Conservation (phyloP, 768 basidiomycete species). For the Tephrocybe sp. region DNA sequence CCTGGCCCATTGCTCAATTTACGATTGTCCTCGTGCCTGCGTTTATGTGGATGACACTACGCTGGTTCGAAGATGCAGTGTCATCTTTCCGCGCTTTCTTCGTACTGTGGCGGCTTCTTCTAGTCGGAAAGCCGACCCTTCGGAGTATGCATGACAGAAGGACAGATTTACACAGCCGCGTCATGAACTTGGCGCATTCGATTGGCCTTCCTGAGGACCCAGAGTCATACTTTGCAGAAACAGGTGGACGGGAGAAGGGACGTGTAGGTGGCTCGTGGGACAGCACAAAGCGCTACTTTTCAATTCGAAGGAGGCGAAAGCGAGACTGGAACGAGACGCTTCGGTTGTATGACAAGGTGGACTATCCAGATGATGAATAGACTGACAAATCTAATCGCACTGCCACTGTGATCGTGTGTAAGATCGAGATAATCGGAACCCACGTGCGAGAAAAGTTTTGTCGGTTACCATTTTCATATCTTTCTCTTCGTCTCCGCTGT, state of each 20-base stretch:
- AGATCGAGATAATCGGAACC: conserved; percentile 7
- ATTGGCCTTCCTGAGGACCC: conserved; percentile 70
- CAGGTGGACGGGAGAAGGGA: conserved; percentile 70
- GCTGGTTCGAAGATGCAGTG: conserved; percentile 86
- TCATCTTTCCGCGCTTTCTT: conserved; percentile 76
- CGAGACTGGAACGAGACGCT: conserved; percentile 91
- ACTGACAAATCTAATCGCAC: conserved; percentile 6
- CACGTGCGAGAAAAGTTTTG: conserved; percentile 13
- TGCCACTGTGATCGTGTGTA: conserved; percentile 10
- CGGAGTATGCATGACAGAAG: conserved; percentile 53
- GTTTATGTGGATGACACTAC: conserved; percentile 87
- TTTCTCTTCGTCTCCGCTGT: conserved; percentile 4
- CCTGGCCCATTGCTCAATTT: conserved; percentile 60
- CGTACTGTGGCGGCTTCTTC: conserved; percentile 59
- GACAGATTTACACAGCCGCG: conserved; percentile 56
- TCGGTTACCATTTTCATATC: not conserved
- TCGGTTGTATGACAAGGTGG: conserved; percentile 77
- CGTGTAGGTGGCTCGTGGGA: conserved; percentile 69
- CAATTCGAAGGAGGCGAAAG: conserved; percentile 74
- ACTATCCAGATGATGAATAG: conserved; percentile 66
- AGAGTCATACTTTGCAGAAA: conserved; percentile 59
- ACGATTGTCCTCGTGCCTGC: conserved; percentile 64
- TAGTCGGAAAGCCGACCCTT: conserved; percentile 59
- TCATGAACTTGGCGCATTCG: conserved; percentile 61
- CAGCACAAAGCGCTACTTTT: conserved; percentile 74